Evolutionary conservation across 345 rosid genomes (phyloP).

Genomic region (Populus alba): DNA sequence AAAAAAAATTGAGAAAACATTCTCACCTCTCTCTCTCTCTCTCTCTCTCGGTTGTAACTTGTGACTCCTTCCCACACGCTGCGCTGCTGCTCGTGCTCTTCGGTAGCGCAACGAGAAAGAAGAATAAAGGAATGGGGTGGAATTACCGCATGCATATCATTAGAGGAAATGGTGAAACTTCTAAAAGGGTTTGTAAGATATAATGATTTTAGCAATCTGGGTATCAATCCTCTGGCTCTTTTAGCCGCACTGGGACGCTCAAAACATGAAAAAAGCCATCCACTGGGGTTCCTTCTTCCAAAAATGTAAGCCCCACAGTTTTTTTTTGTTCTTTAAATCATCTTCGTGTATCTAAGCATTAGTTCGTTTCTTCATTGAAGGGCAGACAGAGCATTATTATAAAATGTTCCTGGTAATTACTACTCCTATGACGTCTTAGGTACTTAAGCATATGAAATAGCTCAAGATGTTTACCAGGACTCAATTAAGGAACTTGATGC

Average conservation of each 20-base stretch:
- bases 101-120: neutral
- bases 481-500: slow-evolving; percentile 60
- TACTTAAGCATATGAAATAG: slow-evolving; percentile 36
- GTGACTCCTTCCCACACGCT: no score
- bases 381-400: neutral
- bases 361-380: neutral
- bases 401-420: neutral
- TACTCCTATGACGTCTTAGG: slow-evolving; percentile 29
- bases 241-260: slow-evolving; percentile 65
- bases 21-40: no score
- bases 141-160: slow-evolving; percentile 53
- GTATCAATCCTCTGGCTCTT: slow-evolving; percentile 70
- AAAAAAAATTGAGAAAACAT: no score
- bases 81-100: no score
- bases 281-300: slow-evolving; percentile 80
- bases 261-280: slow-evolving; percentile 54
- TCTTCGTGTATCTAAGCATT: neutral
- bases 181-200: slow-evolving; percentile 74
- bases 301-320: slow-evolving; percentile 34
- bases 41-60: no score
- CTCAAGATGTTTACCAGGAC: slow-evolving; percentile 43
- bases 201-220: slow-evolving; percentile 73
- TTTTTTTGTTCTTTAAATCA: neutral
- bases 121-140: slow-evolving; percentile 57
- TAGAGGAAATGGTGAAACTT: slow-evolving; percentile 53